Base-by-base conservation (phyloP, 257 asterid genomes). In the Nicotiana benthamiana region DNA sequence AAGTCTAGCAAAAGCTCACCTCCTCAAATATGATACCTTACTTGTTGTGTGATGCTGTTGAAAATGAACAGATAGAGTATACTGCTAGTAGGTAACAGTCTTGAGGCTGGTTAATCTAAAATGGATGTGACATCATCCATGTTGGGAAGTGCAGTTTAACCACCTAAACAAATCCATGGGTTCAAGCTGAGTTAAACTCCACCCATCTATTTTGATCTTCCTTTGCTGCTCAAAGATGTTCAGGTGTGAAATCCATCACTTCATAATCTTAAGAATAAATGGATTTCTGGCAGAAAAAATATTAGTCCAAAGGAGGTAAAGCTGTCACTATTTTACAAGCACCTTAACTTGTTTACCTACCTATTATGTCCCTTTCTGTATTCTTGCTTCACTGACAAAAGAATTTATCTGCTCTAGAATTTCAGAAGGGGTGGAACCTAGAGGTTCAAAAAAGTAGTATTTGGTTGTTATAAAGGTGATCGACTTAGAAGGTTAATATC, bases 61-160 rank as follows among this genome's bases (percentile, higher is more conserved):
- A 70, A 43, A 70, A 70, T 70, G 22, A 68, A 68, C 59, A 70
- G 59, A 70, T 40, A 70, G 65, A 70, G 77, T 70, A 13, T 43
- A 70, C 24, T 24, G 20, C 62, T n/a, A 20, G 62, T 56, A 56
- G 22, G 4, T 43, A 70, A 56, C 77, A 43, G 59, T 70, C 20
- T 13, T 22, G 59, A 46, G 36, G 77, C 59, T 6, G 77, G 34
- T 22, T 70, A 70, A 70, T 22, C 59, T 46, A 43, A 70, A 46
- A 68, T 4, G 59, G 46, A 18, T 51, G 56, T 70, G 77, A 70
- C 77, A 70, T 13, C 36, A 70, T 70, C 59, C 59, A 70, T 43
- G 59, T 43, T 56, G 5, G 22, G 15, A 70, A 43, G 3, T 5
- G 2, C 20, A 70, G 36, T 40, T 68, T 68, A 68, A 68, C 46